These are phyloP conservation scores for Mucor irregularis DNA, from an alignment of 371 early-diverging fungal species.

Conservation along the genomic window DNA sequence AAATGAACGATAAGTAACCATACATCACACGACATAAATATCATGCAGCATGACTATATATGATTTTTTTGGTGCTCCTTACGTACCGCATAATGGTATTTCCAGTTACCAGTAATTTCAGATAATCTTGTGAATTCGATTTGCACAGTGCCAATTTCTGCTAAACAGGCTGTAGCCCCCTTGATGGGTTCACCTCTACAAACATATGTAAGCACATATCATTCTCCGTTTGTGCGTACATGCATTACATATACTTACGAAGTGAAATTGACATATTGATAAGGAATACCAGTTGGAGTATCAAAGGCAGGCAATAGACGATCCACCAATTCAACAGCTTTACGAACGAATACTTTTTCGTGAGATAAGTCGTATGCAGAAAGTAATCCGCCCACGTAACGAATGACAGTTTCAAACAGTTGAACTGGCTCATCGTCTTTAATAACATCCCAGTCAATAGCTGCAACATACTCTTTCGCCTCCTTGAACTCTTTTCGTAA, in stretches of 20 bases:
- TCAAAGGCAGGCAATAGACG: constrained; percentile 56
- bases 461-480: constrained; percentile 61
- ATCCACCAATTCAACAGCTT: constrained; percentile 58
- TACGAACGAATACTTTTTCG: constrained; percentile 41
- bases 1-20: neutral
- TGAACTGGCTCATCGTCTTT: constrained; percentile 32
- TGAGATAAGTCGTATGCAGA: constrained; percentile 73
- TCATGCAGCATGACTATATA: neutral
- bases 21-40: neutral
- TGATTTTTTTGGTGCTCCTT: neutral
- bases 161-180: constrained; percentile 50
- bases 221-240: neutral
- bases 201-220: neutral
- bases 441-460: constrained; percentile 40
- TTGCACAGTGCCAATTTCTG: constrained; percentile 87
- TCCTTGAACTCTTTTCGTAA: constrained; percentile 68
- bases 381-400: constrained; percentile 85
- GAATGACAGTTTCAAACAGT: constrained; percentile 86
- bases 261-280: constrained; percentile 42
- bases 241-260: constrained; percentile 20
- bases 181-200: constrained; percentile 33
- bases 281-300: constrained; percentile 65
- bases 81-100: constrained; percentile 56
- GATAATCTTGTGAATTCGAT: constrained; percentile 85
- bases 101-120: constrained; percentile 69